phyloP scores from a whole-genome alignment of 2,329 filamentous ascomycete species.

The Neodidymelliopsis sp. region DNA sequence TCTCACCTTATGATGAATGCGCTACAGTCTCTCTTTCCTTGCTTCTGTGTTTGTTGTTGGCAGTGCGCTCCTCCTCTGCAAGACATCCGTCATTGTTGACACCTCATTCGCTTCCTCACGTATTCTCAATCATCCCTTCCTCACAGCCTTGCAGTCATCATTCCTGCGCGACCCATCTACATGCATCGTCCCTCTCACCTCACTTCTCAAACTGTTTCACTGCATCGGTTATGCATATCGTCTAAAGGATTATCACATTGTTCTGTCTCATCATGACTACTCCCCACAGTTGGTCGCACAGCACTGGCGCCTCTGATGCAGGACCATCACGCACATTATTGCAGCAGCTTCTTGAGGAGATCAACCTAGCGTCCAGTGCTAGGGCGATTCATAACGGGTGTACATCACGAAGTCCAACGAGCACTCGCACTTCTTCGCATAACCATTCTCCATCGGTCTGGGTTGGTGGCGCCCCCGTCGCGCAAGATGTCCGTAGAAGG shows the following conservation, averaged over 20 bases:
- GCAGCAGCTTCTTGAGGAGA: conserved; percentile 38
- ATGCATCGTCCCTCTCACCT: conserved; percentile 13
- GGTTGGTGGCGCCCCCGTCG: conserved; percentile 28
- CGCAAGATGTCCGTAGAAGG: conserved; percentile 33
- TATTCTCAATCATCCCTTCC: not conserved
- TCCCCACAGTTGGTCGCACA: conserved; percentile 23
- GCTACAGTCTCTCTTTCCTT: not conserved
- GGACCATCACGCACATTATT: conserved; percentile 31
- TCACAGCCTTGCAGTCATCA: not conserved
- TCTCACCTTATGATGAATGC: conserved; percentile 36
- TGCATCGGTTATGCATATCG: conserved; percentile 28
- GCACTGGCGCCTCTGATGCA: conserved; percentile 3
- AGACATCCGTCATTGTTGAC: not conserved
- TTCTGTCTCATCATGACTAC: conserved; percentile 36
- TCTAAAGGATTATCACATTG: conserved; percentile 20
- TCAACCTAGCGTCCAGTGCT: conserved; percentile 19
- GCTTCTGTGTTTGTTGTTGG: not conserved
- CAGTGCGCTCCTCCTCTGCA: not conserved
- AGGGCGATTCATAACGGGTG: not conserved
- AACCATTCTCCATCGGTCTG: conserved; percentile 19
- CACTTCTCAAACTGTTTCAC: conserved; percentile 14
- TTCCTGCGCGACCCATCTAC: not conserved
- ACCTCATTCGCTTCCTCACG: not conserved
- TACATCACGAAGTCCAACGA: not conserved
- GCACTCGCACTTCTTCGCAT: conserved; percentile 5